A percentile compares a stretch with the other conserved stretches of the same genome.
Evolutionary conservation across 2,329 filamentous ascomycete species (phyloP).

Genomic region (Fusarium chuoi): DNA sequence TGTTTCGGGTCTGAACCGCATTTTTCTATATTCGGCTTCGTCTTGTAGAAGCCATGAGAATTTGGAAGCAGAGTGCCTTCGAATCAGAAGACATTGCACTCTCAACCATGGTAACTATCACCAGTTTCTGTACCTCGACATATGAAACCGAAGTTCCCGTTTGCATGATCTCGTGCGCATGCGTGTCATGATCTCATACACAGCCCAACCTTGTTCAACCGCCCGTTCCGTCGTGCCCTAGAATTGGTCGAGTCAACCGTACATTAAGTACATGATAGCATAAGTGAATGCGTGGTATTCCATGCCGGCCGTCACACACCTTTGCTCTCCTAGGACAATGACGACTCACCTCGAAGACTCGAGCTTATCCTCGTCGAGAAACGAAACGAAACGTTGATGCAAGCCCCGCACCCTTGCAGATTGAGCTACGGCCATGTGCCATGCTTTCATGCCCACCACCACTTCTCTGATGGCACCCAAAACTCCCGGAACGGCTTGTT

Average conservation of each 20-base stretch:
- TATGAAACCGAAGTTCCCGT: conserved; percentile 13
- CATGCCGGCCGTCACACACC: conserved; percentile 20
- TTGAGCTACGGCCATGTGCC: conserved; percentile 39
- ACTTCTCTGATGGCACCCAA: conserved; percentile 13
- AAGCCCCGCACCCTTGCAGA: conserved; percentile 39
- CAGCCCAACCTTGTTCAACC: conserved; percentile 24
- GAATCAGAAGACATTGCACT: neutral
- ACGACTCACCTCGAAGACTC: conserved; percentile 13
- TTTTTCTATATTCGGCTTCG: neutral
- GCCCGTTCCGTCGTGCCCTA: conserved; percentile 5
- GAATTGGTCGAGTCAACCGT: conserved; percentile 7
- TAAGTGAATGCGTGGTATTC: neutral
- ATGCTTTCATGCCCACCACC: conserved; percentile 18
- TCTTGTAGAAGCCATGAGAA: neutral
- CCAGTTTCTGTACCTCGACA: neutral
- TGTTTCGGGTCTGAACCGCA: neutral
- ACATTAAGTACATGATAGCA: neutral
- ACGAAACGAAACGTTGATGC: conserved; percentile 37
- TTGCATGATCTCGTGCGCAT: conserved; percentile 36
- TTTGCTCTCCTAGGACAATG: conserved; percentile 17
- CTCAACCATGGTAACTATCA: neutral
- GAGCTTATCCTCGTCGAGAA: conserved; percentile 21
- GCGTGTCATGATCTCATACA: conserved; percentile 22
- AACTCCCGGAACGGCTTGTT: conserved; percentile 17
- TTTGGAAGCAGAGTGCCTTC: neutral